Evolutionary conservation across 1,284 basidiomycete genomes (phyloP).

Genomic region (Puccinia horiana): DNA sequence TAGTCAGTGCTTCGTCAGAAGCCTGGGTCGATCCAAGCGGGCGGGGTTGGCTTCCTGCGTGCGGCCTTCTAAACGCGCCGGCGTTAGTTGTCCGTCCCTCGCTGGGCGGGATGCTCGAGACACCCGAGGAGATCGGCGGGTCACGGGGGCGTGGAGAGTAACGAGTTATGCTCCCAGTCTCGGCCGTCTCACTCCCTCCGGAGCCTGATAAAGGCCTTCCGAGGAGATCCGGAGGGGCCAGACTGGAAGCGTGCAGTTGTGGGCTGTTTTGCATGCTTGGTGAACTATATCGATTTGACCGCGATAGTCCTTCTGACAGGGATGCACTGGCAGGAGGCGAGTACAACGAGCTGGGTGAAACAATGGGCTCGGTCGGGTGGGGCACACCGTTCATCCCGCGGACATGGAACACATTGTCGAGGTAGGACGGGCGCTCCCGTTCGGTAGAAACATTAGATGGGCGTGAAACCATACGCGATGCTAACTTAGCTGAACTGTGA

Average conservation of each 20-base stretch:
- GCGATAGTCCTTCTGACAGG: background rate
- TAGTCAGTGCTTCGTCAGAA: conserved; percentile 7
- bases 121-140: background rate
- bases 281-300: background rate
- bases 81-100: conserved; percentile 24
- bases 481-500: background rate
- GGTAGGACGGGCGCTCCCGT: background rate
- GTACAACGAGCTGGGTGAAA: background rate
- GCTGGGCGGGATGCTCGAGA: background rate
- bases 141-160: conserved; percentile 9
- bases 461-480: background rate
- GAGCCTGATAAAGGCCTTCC: background rate
- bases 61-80: conserved; percentile 25
- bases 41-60: background rate
- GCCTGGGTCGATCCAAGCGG: background rate
- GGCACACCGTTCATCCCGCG: conserved; percentile 5
- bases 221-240: background rate
- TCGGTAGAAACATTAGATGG: background rate
- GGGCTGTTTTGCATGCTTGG: background rate
- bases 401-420: conserved; percentile 7
- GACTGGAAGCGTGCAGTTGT: background rate
- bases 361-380: background rate
- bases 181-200: background rate
- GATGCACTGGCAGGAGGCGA: background rate
- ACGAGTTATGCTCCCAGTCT: background rate